Evolutionary conservation across 495 filamentous ascomycete species (phyloP), one percentile per base, ranked within the genome.

Genomic region (Margaritispora aquatica): DNA sequence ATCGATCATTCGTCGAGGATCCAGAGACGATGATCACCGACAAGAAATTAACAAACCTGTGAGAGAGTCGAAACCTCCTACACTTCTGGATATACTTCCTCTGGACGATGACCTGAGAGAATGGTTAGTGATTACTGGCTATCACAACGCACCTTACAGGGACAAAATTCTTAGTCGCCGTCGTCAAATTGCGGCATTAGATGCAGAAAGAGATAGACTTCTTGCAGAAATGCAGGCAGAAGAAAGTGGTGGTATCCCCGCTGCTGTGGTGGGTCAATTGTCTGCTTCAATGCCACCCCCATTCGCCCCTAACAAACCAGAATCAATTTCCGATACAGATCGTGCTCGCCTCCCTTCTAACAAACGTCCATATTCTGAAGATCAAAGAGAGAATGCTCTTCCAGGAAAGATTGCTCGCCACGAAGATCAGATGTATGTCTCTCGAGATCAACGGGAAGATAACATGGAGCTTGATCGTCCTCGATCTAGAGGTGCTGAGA

Each of bases 101-200:
- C 22, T 65, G 1, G 67, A 76, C 48, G 67, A 69, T 48, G 83
- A 86, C 59, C 65, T 87, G 20, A 68, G 73, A 50, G 80, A 85
- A 54, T 87, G 83, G 81, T 75, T 87, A 27, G 75, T 80, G 27
- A 68, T 84, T 48, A 87, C 84, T 20, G 75, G 78, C 26, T 87
- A 80, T 65, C 73, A 83, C 58, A 74, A 87, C 57, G 63, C 70
- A 8, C 66, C 74, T 24, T 74, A 76, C 55, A 77, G 83, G 48
- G 67, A 71, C 27, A 72, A 74, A 51, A 68, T 72, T 27, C 68
- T 85, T 13, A 65, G 68, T n/a, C 73, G 71, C 55, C 73, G 75
- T 56, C 71, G 75, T 46, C 72, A 72, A 64, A 63, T 69, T 26
- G 72, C 71, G 51, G 73, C 66, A 29, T 65, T 83, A 49, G 80